phyloP scores from a whole-genome alignment of 23 red algal species.

The Gracilaria caudata region DNA sequence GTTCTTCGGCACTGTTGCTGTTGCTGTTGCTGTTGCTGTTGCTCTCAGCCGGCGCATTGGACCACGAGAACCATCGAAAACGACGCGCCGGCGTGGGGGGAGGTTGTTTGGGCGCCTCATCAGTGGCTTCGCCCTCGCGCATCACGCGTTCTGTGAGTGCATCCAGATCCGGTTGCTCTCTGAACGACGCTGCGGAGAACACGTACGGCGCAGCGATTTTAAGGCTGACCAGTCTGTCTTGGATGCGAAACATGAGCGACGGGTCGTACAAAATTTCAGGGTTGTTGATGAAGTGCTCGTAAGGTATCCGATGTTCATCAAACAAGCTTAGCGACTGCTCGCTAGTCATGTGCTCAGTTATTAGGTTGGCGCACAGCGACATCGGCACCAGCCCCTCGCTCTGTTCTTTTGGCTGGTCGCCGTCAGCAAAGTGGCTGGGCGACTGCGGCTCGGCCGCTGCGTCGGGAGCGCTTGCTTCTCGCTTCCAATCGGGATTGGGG shows the following conservation, averaged over 20 bases:
- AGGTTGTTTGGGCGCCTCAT: slow-evolving; percentile 4
- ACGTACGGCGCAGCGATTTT: slow-evolving; percentile 78
- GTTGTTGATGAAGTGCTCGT: slow-evolving; percentile 68
- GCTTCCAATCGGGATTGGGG: background rate
- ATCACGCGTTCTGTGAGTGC: background rate
- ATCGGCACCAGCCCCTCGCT: slow-evolving; percentile 49
- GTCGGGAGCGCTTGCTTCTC: background rate
- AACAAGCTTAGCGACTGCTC: slow-evolving; percentile 76
- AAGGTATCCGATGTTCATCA: slow-evolving; percentile 75
- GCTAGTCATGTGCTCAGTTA: slow-evolving; percentile 68
- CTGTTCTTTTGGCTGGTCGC: background rate
- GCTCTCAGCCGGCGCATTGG: slow-evolving; percentile 19
- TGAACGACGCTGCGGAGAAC: slow-evolving; percentile 74
- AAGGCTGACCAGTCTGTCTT: slow-evolving; percentile 65
- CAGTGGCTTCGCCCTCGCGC: background rate
- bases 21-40: too few relatives aligned
- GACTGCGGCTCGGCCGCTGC: background rate
- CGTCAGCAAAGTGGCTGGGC: background rate
- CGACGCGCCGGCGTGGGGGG: slow-evolving; percentile 42
- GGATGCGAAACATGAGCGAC: slow-evolving; percentile 73
- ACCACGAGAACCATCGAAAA: slow-evolving; percentile 69
- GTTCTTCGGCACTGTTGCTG: background rate
- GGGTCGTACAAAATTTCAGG: slow-evolving; percentile 84
- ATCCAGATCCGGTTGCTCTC: slow-evolving; percentile 61
- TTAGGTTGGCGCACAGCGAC: slow-evolving; percentile 85